Percentiles rank a stretch among this genome's conserved stretches.
Evolutionary conservation across 2,329 filamentous ascomycete genomes (phyloP).

Genomic region (Simplicillium aogashimaense): DNA sequence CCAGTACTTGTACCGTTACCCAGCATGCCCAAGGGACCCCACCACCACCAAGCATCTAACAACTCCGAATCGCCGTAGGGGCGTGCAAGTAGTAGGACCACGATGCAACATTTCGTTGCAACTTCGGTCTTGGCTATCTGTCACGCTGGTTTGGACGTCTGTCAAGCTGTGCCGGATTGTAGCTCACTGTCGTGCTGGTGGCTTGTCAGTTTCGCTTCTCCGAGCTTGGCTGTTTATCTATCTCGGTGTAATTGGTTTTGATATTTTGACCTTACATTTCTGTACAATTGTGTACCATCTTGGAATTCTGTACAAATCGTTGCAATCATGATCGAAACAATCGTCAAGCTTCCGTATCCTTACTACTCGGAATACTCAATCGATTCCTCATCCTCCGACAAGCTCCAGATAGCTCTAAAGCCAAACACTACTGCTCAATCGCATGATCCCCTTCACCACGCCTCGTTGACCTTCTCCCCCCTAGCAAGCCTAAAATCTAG

Average conservation of each 20-base stretch:
- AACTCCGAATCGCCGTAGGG: too few species aligned
- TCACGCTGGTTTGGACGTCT: too few species aligned
- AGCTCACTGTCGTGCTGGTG: too few species aligned
- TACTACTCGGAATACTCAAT: slow-evolving; percentile 36
- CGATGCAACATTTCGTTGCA: too few species aligned
- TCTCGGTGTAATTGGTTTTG: not conserved
- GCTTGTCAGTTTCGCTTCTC: too few species aligned
- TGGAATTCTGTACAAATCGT: slow-evolving; percentile 9
- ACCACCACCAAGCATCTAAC: too few species aligned
- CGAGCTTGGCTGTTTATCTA: too few species aligned
- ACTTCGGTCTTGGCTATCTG: too few species aligned
- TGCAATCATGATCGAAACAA: slow-evolving; percentile 20
- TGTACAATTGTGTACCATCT: not conserved
- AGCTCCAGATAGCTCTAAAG: slow-evolving; percentile 26
- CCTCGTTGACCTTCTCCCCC: slow-evolving; percentile 32
- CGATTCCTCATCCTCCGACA: slow-evolving; percentile 15
- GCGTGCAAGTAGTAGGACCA: too few species aligned
- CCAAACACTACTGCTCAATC: slow-evolving; percentile 15
- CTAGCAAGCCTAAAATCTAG: slow-evolving; percentile 37
- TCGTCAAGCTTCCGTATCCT: slow-evolving; percentile 39
- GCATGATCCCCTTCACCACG: slow-evolving; percentile 19
- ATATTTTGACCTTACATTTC: not conserved
- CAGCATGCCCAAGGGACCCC: too few species aligned
- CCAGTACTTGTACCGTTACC: too few species aligned
- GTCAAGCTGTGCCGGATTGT: too few species aligned